Evolutionary conservation across 2,329 filamentous ascomycete genomes (phyloP), one percentile per base, ranked within the genome.

Genomic region (Boeremia exigua): DNA sequence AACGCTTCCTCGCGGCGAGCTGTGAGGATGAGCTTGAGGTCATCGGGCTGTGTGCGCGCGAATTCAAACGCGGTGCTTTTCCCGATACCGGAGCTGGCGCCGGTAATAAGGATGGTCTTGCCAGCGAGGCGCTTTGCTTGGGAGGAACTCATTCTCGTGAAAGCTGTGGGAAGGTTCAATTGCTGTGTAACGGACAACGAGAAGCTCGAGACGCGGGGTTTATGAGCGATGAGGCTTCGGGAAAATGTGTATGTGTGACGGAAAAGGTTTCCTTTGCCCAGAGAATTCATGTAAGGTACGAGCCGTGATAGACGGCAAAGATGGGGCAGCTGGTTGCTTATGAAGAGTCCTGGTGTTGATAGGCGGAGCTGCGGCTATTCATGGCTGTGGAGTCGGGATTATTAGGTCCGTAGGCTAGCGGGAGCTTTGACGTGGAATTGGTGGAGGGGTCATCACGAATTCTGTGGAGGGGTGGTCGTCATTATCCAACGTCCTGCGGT

Each of bases 71-170:
- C 95, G 15, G 85, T 89, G 66, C 84, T 86, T 52, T 84, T 86
- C 23, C 95, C 95, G 76, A 99, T 98, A 59, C 95, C 95, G 17
- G 92, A 96, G 4, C 90, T 95, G 29, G 95, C 95, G 53, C 95
- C 95, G 5, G 95, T 98, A 61, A 99, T 85, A 54, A 98, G 78
- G 56, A 98, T 82, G 4, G 92, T 98, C 81, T 98, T 98, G 84
- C 92, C 92, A 70, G 89, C 84, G 58, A 99, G 90, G 80, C 94
- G 92, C 76, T 92, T 89, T 61, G 84, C 84, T 78, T 90, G 87
- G 30, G 39, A 46, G 34, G 91, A 85, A 38, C 90, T 84, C 86
- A 88, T 89, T 54, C 76, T 84, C 68, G 82, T 57, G 36, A 62
- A 50, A 3, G 63, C 60, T 46, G 51, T 58, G 25, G 58, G 62